Base-by-base conservation (phyloP, 257 asterid species). In the Handroanthus guayacan region DNA sequence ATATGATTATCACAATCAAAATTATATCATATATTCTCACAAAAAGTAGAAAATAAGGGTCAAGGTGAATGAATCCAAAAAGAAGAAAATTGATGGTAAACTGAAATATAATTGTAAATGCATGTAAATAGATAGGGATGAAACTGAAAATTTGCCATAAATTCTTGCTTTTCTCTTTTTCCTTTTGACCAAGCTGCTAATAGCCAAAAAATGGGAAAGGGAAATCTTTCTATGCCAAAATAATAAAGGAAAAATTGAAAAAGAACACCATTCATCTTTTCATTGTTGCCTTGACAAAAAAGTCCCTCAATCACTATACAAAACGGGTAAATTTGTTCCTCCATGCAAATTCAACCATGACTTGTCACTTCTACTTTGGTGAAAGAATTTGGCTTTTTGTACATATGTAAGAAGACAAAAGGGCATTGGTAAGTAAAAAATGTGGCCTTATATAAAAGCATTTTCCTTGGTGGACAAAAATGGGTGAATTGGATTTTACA, bases 131-230 rank as follows among this genome's bases (percentile, higher is more conserved):
- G 58, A 6, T 16, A 52, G 44, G 47, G 55, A 75, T 75, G 66
- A 50, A 75, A 75, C 78, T 31, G 78, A 50, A 61, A 62, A 50
- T 36, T 74, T 9, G 47, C 51, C 60, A 60, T 60, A 9, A 44
- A 44, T 17, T 52, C 18, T 11, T 10, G 1, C 62, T 45, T 62
- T 60, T 48, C n/a, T n/a, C n/a, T n/a, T n/a, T 11, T n/a, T 61
- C 51, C 16, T 63, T 72, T 44, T 11, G 31, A 43, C 58, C 36
- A 25, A 72, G 45, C 36, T 6, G 1, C 17, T 6, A 20, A 34
- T 14, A 2, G 9, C 14, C 1, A 34, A 45, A 17, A 54, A 54
- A 54, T 38, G 18, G 13, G 25, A 9, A 43, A 7, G 17, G n/a
- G 48, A 47, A 62, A 43, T 25, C 16, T 9, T 57, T n/a, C 41